Evolutionary conservation across 2,329 filamentous ascomycete genomes (phyloP).

Genomic region (Hypomyces perniciosus): DNA sequence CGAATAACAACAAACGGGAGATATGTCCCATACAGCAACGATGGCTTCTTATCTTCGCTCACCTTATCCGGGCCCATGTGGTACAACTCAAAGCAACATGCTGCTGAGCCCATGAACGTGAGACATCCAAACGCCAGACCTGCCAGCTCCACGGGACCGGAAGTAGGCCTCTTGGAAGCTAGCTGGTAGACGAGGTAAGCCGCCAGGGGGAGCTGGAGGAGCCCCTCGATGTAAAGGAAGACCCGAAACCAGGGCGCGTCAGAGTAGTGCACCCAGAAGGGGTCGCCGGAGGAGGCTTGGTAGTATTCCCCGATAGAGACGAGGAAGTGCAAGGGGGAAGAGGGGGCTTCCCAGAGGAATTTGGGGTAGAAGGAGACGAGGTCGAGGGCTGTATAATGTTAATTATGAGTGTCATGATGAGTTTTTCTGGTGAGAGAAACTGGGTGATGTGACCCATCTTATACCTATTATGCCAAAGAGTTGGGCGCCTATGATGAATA

Average conservation of each 20-base stretch:
- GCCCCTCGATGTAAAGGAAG: slow-evolving; percentile 44
- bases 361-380: slow-evolving; percentile 47
- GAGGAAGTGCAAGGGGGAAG: slow-evolving; percentile 43
- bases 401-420: not conserved
- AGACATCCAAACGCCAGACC: slow-evolving; percentile 46
- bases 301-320: slow-evolving; percentile 41
- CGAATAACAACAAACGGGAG: slow-evolving; percentile 47
- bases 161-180: slow-evolving; percentile 26
- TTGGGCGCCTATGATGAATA: slow-evolving; percentile 28
- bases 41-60: slow-evolving; percentile 37
- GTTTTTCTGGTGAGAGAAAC: not conserved
- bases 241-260: slow-evolving; percentile 44
- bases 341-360: slow-evolving; percentile 35
- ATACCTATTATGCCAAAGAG: slow-evolving; percentile 33
- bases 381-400: slow-evolving; percentile 41
- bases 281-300: slow-evolving; percentile 44
- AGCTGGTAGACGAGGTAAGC: slow-evolving; percentile 42
- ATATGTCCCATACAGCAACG: slow-evolving; percentile 44
- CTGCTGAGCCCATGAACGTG: slow-evolving; percentile 44
- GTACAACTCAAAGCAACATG: slow-evolving; percentile 45
- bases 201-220: slow-evolving; percentile 45
- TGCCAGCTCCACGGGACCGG: slow-evolving; percentile 41
- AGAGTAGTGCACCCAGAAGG: slow-evolving; percentile 38
- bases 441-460: not conserved
- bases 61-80: slow-evolving; percentile 44